Evolutionary conservation across 1,284 basidiomycete genomes (phyloP).

Genomic region (Leccinum variabile): DNA sequence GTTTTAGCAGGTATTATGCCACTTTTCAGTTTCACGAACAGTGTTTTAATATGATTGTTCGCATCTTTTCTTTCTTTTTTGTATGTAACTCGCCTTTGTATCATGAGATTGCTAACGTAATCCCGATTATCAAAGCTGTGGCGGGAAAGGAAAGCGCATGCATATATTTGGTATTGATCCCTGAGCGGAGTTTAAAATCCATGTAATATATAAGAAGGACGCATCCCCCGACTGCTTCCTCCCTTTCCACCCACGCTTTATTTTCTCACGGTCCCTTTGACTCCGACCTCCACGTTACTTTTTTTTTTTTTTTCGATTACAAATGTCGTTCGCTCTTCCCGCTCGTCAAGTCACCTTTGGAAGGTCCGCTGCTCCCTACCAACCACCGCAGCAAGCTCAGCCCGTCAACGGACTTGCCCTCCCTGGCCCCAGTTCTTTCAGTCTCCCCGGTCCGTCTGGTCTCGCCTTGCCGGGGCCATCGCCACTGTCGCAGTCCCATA

Average conservation of each 20-base stretch:
- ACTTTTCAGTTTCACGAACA: slow-evolving; percentile 3
- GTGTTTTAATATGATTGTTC: slow-evolving; percentile 11
- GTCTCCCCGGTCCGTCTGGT: slow-evolving; percentile 40
- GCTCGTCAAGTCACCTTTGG: slow-evolving; percentile 77
- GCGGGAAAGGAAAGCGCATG: slow-evolving; percentile 11
- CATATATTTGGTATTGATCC: slow-evolving; percentile 26
- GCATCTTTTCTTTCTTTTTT: slow-evolving; percentile 2
- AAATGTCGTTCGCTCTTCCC: slow-evolving; percentile 71
- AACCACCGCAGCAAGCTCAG: slow-evolving; percentile 44
- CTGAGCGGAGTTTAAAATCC: slow-evolving; percentile 34
- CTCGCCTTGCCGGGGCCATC: slow-evolving; percentile 46
- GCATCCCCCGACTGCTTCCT: slow-evolving; percentile 11
- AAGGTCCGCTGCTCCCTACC: slow-evolving; percentile 51
- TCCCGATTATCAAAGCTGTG: slow-evolving; percentile 7
- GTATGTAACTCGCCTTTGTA: background rate
- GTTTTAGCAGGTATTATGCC: background rate
- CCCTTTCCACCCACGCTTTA: slow-evolving; percentile 27
- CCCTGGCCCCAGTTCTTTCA: slow-evolving; percentile 52
- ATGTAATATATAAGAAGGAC: slow-evolving; percentile 31
- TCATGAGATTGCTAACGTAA: background rate
- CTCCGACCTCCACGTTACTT: slow-evolving; percentile 23
- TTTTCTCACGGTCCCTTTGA: slow-evolving; percentile 35
- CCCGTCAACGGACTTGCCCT: slow-evolving; percentile 46
- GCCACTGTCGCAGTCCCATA: slow-evolving; percentile 36
- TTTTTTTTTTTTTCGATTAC: slow-evolving; percentile 10